Conservation (phyloP, 2,329 filamentous ascomycete species). For the Fusarium albidum region DNA sequence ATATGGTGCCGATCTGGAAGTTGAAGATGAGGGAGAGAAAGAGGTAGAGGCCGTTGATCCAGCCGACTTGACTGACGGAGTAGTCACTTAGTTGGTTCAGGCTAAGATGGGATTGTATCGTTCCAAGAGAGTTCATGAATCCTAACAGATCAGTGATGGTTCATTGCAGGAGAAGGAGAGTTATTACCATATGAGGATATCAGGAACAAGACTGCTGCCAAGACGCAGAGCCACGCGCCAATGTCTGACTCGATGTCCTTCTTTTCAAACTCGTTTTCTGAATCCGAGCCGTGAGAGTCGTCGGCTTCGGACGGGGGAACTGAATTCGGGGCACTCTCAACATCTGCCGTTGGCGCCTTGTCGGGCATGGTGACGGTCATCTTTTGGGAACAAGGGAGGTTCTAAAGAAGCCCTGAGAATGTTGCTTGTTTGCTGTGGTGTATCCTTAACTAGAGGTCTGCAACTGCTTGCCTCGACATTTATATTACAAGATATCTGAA, state of each 20-base stretch:
- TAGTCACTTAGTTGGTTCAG: slow-evolving; percentile 52
- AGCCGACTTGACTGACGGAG: slow-evolving; percentile 52
- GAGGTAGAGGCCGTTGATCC: slow-evolving; percentile 55
- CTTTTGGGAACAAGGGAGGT: background rate
- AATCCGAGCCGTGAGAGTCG: background rate
- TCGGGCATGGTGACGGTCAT: background rate
- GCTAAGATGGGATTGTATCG: slow-evolving; percentile 54
- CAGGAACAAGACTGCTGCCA: slow-evolving; percentile 28
- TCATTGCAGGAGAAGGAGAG: no score
- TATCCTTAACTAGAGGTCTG: background rate
- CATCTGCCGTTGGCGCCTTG: background rate
- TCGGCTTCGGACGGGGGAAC: slow-evolving; percentile 3
- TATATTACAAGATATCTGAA: background rate
- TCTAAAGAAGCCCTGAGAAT: background rate
- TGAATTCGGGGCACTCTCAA: slow-evolving; percentile 3
- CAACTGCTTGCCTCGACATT: background rate
- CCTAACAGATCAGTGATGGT: slow-evolving; percentile 36
- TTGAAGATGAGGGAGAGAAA: slow-evolving; percentile 54
- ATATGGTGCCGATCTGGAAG: slow-evolving; percentile 55
- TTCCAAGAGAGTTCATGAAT: slow-evolving; percentile 55
- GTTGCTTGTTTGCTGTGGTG: background rate
- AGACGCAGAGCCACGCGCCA: slow-evolving; percentile 27
- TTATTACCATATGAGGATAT: slow-evolving; percentile 26
- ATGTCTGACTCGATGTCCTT: slow-evolving; percentile 19
- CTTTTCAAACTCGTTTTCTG: background rate